Conservation (phyloP, 2,329 filamentous ascomycete genomes). For the Nemania sp. region DNA sequence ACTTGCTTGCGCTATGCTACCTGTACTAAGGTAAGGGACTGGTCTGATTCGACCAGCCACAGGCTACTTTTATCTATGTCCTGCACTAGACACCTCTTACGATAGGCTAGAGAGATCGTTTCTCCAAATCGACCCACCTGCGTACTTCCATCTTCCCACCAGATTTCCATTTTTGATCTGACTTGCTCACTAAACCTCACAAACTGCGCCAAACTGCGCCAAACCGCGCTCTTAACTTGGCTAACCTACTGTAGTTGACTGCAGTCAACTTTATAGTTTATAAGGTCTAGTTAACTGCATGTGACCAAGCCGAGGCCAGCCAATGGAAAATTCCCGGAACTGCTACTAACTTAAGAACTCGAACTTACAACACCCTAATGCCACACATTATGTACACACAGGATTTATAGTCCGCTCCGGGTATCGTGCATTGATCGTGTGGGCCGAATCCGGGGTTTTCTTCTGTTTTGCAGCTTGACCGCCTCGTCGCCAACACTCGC, state of each 20-base stretch:
- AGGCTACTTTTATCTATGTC: no score
- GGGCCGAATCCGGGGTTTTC: conserved; percentile 21
- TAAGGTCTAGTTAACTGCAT: conserved; percentile 20
- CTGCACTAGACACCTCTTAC: no score
- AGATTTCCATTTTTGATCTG: conserved; percentile 16
- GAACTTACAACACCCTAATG: not conserved
- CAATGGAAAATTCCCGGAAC: conserved; percentile 12
- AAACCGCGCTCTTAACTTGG: conserved; percentile 17
- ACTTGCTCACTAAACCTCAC: conserved; percentile 1
- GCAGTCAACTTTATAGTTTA: not conserved
- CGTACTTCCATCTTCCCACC: conserved; percentile 1
- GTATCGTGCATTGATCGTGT: conserved; percentile 29
- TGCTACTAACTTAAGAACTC: conserved; percentile 15
- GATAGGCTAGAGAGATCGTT: not conserved
- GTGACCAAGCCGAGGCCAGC: conserved; percentile 17
- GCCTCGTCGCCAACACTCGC: conserved; percentile 36
- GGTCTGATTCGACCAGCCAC: conserved; percentile 15
- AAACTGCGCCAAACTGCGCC: no score
- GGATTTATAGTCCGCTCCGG: conserved; percentile 16
- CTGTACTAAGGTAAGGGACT: not conserved
- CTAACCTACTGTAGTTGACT: no score
- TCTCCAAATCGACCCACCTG: not conserved
- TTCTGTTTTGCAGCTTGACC: conserved; percentile 37
- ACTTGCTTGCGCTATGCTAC: no score
- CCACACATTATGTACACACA: no score